A percentile compares a stretch with the other conserved stretches of the same genome.
These are phyloP conservation scores for Tetraselmis chui DNA, from an alignment of 139 green algal genomes.

Conservation along the genomic window DNA sequence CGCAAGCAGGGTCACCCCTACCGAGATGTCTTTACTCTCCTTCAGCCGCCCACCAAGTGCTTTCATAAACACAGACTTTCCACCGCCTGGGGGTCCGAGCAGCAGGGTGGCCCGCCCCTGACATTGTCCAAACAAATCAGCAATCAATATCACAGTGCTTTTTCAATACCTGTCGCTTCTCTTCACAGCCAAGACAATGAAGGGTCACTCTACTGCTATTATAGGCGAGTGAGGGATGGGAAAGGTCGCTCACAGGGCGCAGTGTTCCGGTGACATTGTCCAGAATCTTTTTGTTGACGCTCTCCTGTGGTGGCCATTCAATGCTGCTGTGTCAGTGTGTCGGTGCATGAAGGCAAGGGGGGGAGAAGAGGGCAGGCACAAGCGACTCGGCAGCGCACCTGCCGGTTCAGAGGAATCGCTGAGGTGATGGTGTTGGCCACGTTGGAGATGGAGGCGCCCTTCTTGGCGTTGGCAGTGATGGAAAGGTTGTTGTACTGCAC, in stretches of 20 bases:
- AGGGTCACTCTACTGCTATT: background rate
- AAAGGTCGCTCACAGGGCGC: constrained; percentile 25
- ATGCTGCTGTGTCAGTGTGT: no score
- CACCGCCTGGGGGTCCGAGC: constrained; percentile 53
- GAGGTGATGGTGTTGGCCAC: background rate
- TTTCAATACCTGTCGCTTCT: background rate
- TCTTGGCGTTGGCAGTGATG: background rate
- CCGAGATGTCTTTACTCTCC: constrained; percentile 13
- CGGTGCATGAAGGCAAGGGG: background rate
- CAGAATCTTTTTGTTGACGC: constrained; percentile 19
- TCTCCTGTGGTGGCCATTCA: no score
- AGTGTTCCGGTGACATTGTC: constrained; percentile 36
- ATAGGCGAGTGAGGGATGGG: background rate
- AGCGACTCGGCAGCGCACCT: background rate
- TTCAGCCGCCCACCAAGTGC: constrained; percentile 45
- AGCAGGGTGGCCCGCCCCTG: constrained; percentile 49
- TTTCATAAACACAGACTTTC: constrained; percentile 59
- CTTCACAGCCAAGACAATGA: background rate
- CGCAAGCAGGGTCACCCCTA: no score
- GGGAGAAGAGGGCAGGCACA: background rate
- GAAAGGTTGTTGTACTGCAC: background rate
- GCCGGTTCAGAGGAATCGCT: background rate
- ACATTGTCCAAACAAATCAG: no score
- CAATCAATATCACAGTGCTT: constrained; percentile 4
- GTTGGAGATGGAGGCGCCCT: background rate